Evolutionary conservation across 192 early-diverging fungal species (phyloP), one percentile per base, ranked within the genome.

Genomic region (Gonapodya prolifera): DNA sequence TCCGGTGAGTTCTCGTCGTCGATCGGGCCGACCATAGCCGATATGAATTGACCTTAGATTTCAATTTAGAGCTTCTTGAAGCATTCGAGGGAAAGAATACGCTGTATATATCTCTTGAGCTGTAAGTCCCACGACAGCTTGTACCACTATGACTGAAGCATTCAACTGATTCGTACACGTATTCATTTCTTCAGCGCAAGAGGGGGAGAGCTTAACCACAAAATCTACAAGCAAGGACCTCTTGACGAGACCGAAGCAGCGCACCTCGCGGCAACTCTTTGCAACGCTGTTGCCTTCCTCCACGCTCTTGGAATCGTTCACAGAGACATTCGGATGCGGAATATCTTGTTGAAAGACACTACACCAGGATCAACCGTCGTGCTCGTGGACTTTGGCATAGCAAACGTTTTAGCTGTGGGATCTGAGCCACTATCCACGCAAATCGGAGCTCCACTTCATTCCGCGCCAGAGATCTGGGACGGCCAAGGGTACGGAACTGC

Each of bases 211-310:
- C 23, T 61, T 16, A 8, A 23, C 45, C 8, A 61, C 45, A 8
- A 61, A 8, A 8, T 61, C 8, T 23, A 61, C 8, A 8, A 61
- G 8, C 45, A 23, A 61, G 71, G 71, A 30, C 71, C 28, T 13
- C 29, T 73, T 13, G 8, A 16, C 18, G 71, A 73, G 31, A 2
- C 8, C 18, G 31, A 32, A 2, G 71, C 71, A 18, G 71, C 71
- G 18, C 2, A 13, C 71, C 8, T 73, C 71, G 29, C 29, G 71
- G 71, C 71, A 2, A 73, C 71, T 29, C 28, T 73, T 2, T 73
- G 28, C 71, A 73, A 73, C 71, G 71, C 71, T 18, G 71, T 73
- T 8, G 71, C 71, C 31, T 73, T 73, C 71, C 31, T 73, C 8
- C 71, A 73, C 32, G 71, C 71, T 29, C 16, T 2, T 29, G 71